Evolutionary conservation across 1,139 yeast species (phyloP), one percentile per base, ranked within the genome.

Genomic region (Diutina neorugosa): DNA sequence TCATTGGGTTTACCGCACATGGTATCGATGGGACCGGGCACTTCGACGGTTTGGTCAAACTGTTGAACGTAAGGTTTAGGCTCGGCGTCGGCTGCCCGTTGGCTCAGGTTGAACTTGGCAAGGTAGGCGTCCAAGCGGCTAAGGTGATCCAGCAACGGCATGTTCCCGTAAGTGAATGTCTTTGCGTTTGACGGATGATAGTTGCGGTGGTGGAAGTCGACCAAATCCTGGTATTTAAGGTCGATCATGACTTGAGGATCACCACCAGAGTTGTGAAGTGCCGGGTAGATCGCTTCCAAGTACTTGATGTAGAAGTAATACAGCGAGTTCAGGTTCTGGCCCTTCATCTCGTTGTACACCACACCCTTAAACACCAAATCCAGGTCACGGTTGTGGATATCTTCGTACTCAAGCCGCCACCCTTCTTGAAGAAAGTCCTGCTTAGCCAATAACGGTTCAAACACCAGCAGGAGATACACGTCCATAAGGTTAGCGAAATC

Each of bases 311-410:
- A 91, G 65, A 78, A 90, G 61, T 84, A 78, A 65, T 93, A 94
- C 4, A 91, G 81, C 0, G 96, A 81, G 64, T 89, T 93, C 1
- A 96, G 86, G 63, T 89, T 81, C 69, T 93, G 98, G 5, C 99
- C 99, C 67, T 94, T 93, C 99, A 93, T 93, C 69, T 93, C 99
- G 64, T 93, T 93, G 67, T 86, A 93, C 1, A 93, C 99, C 40
- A 93, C 98, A 44, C 99, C 99, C 68, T 93, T 93, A 65, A 88
- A 89, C 8, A 73, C 74, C 52, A 93, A 65, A 1, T 88, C 86
- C 18, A 87, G 75, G 0, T 61, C 57, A 8, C 71, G 69, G 62
- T 91, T 91, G 14, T 73, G 65, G 4, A 82, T 69, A 52, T 74
- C 76, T 54, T 80, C 80, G 60, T 88, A 82, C 65, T 93, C 99